Evolutionary conservation across 345 rosid genomes (phyloP).

Genomic region (Raphanus sativus): DNA sequence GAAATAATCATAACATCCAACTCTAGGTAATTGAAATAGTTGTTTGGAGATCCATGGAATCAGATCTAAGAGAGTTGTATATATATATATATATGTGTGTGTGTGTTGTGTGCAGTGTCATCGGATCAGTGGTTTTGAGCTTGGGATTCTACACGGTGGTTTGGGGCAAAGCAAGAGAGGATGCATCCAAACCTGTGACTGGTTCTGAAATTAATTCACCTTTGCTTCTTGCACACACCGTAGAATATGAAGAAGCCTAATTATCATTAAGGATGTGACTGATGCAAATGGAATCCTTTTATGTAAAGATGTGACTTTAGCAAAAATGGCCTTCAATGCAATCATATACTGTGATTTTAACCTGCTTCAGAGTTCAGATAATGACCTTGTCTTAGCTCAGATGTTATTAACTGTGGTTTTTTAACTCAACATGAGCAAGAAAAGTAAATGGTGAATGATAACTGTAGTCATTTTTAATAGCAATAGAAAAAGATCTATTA

Average conservation of each 20-base stretch:
- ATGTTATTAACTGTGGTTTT: neutral
- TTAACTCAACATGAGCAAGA: neutral
- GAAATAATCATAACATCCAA: neutral
- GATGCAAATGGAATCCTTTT: slow-evolving; percentile 1
- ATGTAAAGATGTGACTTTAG: neutral
- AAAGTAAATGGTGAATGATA: neutral
- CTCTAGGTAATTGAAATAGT: neutral
- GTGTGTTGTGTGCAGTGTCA: slow-evolving; percentile 30
- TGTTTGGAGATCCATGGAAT: neutral
- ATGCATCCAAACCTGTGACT: slow-evolving; percentile 1
- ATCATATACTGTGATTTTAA: neutral
- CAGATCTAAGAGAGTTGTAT: neutral
- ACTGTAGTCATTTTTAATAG: neutral
- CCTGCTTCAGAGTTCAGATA: neutral
- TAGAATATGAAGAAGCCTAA: slow-evolving; percentile 20
- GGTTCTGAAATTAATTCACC: slow-evolving; percentile 14
- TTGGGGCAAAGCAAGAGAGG: slow-evolving; percentile 47
- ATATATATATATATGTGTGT: too few species aligned
- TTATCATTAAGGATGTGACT: neutral
- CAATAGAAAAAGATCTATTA: neutral
- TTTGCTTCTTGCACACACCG: slow-evolving; percentile 5
- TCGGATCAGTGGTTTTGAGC: slow-evolving; percentile 35
- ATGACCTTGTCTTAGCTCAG: neutral
- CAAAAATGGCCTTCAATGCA: neutral
- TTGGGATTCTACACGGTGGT: slow-evolving; percentile 35